phyloP scores from a whole-genome alignment of 192 early-diverging fungal species.

The Umbelopsis sp. region DNA sequence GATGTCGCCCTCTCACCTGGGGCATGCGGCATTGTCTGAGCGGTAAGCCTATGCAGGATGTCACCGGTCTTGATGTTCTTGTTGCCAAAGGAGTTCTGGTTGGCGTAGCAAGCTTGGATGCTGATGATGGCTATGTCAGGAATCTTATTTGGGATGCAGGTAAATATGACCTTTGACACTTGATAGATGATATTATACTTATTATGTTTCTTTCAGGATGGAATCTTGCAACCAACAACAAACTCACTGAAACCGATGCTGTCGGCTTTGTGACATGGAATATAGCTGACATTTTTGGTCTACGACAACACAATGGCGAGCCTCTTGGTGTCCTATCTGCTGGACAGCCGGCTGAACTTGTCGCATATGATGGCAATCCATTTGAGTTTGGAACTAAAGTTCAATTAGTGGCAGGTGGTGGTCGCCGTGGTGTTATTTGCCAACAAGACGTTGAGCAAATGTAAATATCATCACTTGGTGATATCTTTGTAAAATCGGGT shows the following conservation, averaged over 20 bases:
- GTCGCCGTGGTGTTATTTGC: slow-evolving; percentile 31
- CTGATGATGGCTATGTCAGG: slow-evolving; percentile 57
- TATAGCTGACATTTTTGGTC: slow-evolving; percentile 66
- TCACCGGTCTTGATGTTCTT: slow-evolving; percentile 58
- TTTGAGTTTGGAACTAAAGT: slow-evolving; percentile 67
- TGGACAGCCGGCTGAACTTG: slow-evolving; percentile 51
- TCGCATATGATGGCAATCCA: slow-evolving; percentile 69
- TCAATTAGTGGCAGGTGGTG: slow-evolving; percentile 63
- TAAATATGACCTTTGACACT: slow-evolving; percentile 43
- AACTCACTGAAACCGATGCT: slow-evolving; percentile 56
- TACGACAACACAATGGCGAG: slow-evolving; percentile 26
- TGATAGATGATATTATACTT: slow-evolving; percentile 17
- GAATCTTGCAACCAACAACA: slow-evolving; percentile 41
- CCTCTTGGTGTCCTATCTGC: slow-evolving; percentile 29
- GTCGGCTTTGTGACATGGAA: slow-evolving; percentile 81
- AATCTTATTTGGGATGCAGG: slow-evolving; percentile 83
- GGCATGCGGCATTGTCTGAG: slow-evolving; percentile 61
- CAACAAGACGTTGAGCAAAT: neutral
- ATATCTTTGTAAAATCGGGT: too few species aligned
- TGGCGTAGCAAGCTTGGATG: slow-evolving; percentile 53
- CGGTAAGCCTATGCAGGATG: slow-evolving; percentile 51
- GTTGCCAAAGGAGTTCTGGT: slow-evolving; percentile 60
- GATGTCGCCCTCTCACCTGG: slow-evolving; percentile 65
- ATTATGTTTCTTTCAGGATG: slow-evolving; percentile 19
- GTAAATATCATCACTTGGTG: neutral